phyloP scores from a whole-genome alignment of 331 rosid genomes.

The Prunus yedoensis region DNA sequence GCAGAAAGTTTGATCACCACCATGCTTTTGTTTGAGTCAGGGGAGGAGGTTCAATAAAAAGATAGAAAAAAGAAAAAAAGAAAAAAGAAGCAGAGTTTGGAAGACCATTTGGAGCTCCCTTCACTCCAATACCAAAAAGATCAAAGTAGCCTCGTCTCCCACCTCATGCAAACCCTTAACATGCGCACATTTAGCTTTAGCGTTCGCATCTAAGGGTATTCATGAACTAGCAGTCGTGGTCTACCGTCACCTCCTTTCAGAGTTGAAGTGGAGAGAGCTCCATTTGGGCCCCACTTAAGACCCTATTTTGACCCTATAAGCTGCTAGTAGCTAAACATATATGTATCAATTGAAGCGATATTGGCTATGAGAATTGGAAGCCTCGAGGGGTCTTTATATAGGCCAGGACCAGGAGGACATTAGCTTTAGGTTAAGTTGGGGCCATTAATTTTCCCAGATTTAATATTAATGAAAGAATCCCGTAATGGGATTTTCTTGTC shows the following conservation, averaged over 20 bases:
- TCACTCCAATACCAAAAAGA: constrained; percentile 70
- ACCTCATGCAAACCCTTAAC: constrained; percentile 54
- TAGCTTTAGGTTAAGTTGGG: constrained; percentile 14
- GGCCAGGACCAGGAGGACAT: constrained; percentile 11
- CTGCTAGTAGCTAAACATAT: not conserved
- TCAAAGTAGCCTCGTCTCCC: constrained; percentile 53
- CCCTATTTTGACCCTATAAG: not conserved
- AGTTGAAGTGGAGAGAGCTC: constrained; percentile 46
- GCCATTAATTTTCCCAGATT: constrained; percentile 23
- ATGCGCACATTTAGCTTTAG: not conserved
- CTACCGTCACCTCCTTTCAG: constrained; percentile 55
- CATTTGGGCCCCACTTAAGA: constrained; percentile 14
- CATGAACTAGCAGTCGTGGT: constrained; percentile 68
- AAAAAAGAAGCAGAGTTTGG: not conserved
- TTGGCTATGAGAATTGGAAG: constrained; percentile 16
- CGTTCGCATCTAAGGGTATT: constrained; percentile 32
- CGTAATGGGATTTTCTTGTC: constrained; percentile 21
- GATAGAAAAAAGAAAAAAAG: not conserved
- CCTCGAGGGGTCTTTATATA: constrained; percentile 35
- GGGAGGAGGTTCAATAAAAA: not conserved
- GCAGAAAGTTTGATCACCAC: not conserved
- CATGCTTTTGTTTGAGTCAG: not conserved
- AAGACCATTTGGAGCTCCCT: constrained; percentile 51
- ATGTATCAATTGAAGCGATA: not conserved
- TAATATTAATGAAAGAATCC: constrained; percentile 25